Evolutionary conservation across 345 rosid species (phyloP), one percentile per base, ranked within the genome.

Genomic region (Hibiscus syriacus): DNA sequence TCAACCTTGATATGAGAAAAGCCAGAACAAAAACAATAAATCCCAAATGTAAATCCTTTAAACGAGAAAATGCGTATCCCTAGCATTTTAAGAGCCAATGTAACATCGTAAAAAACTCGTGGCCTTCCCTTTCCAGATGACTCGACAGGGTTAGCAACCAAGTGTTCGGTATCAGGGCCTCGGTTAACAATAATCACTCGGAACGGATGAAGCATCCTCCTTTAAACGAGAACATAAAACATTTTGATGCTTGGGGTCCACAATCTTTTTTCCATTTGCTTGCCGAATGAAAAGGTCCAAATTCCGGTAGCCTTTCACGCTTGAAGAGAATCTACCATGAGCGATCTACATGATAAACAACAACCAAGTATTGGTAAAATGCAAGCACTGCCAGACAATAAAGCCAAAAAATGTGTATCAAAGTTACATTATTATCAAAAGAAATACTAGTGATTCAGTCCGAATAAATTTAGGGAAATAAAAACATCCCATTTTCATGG

Each of bases 81-180:
- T 1, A 87, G 80, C 16, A 76, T 64, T 77, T 87, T 85, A 58
- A 85, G 78, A 29, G 96, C 87, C 58, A 80, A 76, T 9, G 90
- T 89, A 43, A 89, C 83, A 68, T 89, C 88, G 8, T 82, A 82
- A 80, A 89, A 85, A 55, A 87, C 96, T 10, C 90, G 82, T 9
- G 96, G 92, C 69, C 96, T 82, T 80, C 92, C 92, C 50, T 76
- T 87, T 13, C 90, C 90, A 25, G 87, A 89, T 49, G 83, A 65
- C 71, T 89, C 92, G 20, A 84, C 92, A 20, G 90, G 96, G 77
- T 89, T 84, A 6, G 92, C 90, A 34, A 85, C 85, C 70, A 87
- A 36, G 13, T 87, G 85, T 72, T 89, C 92, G 2, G 89, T 68
- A 67, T 87, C 92, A 41, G 87, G 96, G 48, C 92, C 96, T 55